Conservation (phyloP, 2,329 filamentous ascomycete species). For the Orbilia blumenaviensis region DNA sequence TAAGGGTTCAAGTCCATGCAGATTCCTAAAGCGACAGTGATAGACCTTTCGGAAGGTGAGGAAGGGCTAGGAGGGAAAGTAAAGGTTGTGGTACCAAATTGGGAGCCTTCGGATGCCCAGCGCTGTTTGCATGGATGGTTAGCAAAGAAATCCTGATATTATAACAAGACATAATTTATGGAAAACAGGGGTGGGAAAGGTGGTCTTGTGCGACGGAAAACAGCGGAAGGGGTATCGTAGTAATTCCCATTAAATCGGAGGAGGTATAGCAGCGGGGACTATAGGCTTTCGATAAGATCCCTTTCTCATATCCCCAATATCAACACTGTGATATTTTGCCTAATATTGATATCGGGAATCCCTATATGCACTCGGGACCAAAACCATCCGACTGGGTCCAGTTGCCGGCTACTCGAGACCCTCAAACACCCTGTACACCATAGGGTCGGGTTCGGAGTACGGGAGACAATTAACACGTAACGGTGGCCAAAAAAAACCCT, state of each 20-base stretch:
- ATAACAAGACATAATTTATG: background rate
- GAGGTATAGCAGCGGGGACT: background rate
- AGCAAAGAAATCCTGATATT: background rate
- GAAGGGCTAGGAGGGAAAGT: constrained; percentile 59
- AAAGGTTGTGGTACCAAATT: constrained; percentile 61
- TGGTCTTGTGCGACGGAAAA: too few relatives aligned
- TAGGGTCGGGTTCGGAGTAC: background rate
- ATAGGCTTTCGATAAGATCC: background rate
- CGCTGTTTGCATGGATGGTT: constrained; percentile 51
- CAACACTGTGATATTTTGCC: constrained; percentile 56
- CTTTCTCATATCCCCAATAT: background rate
- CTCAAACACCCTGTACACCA: background rate
- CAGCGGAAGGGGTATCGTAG: background rate
- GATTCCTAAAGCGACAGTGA: constrained; percentile 49
- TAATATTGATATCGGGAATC: constrained; percentile 59
- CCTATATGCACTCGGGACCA: constrained; percentile 26
- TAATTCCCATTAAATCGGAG: background rate
- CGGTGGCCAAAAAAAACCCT: constrained; percentile 61
- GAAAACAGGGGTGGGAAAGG: background rate
- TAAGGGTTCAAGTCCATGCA: constrained; percentile 69
- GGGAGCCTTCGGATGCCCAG: constrained; percentile 60
- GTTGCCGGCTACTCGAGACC: constrained; percentile 56
- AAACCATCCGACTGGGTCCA: background rate
- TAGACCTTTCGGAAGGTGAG: constrained; percentile 14
- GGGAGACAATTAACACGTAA: constrained; percentile 59